Percentiles rank a stretch among this genome's conserved stretches.
phyloP scores from a whole-genome alignment of 208 protist genomes.

The Leishmania mexicana region DNA sequence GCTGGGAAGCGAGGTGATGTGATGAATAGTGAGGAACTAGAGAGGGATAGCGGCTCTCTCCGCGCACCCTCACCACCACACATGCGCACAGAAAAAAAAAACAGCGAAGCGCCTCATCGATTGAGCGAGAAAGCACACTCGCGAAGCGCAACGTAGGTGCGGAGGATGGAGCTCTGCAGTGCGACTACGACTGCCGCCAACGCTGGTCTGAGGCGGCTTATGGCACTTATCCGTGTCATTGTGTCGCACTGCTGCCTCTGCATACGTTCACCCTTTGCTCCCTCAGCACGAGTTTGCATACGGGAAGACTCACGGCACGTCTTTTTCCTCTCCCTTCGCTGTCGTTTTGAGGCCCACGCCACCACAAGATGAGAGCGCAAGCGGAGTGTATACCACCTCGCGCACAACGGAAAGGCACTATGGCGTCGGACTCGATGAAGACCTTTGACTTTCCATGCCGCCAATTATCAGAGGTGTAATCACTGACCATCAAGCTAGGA shows the following conservation, averaged over 20 bases:
- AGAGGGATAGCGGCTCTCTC: not conserved
- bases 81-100: not conserved
- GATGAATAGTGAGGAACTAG: not conserved
- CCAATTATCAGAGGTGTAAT: slow-evolving; percentile 46
- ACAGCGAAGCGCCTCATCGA: not conserved
- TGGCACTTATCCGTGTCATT: not conserved
- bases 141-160: not conserved
- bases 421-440: slow-evolving; percentile 23
- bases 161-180: not conserved
- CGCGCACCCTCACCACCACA: not conserved
- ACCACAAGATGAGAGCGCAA: not conserved
- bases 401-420: not conserved
- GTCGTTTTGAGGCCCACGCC: not conserved
- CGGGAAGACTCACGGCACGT: not conserved
- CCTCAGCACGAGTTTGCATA: not conserved
- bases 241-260: not conserved
- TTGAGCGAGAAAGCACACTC: not conserved
- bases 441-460: slow-evolving; percentile 60
- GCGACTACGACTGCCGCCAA: not conserved
- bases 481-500: slow-evolving; percentile 66
- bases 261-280: slow-evolving; percentile 4
- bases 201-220: not conserved
- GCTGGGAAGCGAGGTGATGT: not conserved
- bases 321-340: not conserved
- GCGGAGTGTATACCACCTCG: not conserved